A percentile compares a stretch with the other conserved stretches of the same genome.
Conservation (phyloP, 2,329 filamentous ascomycete species). For the Neofusicoccum cordaticola region DNA sequence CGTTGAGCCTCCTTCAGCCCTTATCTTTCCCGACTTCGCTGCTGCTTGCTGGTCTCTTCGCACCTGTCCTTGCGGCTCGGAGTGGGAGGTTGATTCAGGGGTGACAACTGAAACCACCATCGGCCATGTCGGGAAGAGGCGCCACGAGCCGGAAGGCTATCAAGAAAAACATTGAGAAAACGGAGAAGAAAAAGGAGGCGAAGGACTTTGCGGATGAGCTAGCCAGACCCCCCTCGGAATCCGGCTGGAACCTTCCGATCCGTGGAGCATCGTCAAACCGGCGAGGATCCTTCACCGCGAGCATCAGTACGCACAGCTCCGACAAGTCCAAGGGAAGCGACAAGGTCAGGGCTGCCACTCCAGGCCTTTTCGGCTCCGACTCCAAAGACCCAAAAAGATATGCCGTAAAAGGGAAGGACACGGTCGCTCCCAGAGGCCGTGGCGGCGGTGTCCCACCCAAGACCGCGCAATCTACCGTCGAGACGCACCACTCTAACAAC, state of each 20-base stretch:
- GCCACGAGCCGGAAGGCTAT: constrained; percentile 40
- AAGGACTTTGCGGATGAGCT: constrained; percentile 30
- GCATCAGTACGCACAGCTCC: constrained; percentile 27
- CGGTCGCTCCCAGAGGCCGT: constrained; percentile 36
- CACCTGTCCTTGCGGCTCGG: neutral
- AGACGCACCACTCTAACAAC: constrained; percentile 1
- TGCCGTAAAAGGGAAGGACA: constrained; percentile 37
- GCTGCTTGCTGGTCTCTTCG: neutral
- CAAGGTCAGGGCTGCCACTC: neutral
- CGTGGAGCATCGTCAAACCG: neutral
- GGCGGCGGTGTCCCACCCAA: constrained; percentile 38
- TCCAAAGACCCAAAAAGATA: constrained; percentile 27
- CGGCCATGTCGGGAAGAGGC: constrained; percentile 39
- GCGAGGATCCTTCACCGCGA: constrained; percentile 12
- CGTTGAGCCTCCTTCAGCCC: neutral
- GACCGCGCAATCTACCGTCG: neutral
- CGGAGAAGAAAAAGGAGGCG: constrained; percentile 35
- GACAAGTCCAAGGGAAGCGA: constrained; percentile 19
- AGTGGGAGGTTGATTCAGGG: neutral
- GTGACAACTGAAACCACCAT: neutral
- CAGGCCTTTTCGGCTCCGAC: constrained; percentile 20
- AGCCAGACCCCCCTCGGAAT: constrained; percentile 4
- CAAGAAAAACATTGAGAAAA: constrained; percentile 39
- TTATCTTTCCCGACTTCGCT: neutral
- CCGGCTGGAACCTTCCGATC: constrained; percentile 7